Conservation (phyloP, 2,329 filamentous ascomycete genomes). For the Monilinia laxa region DNA sequence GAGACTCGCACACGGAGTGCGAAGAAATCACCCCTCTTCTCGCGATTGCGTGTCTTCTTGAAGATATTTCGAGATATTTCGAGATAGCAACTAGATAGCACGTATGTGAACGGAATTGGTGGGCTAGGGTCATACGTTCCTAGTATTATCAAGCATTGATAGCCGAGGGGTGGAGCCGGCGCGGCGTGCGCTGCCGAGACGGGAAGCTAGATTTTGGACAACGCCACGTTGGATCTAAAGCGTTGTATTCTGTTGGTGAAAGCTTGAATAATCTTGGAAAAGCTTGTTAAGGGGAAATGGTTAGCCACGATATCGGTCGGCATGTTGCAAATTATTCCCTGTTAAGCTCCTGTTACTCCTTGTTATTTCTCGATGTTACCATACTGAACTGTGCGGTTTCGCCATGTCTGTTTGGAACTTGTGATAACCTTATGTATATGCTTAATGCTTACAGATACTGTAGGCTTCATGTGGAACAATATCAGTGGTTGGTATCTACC, state of each 20-base stretch:
- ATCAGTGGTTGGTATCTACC: not conserved
- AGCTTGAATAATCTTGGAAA: not conserved
- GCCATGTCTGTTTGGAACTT: not conserved
- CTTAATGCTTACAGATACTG: not conserved
- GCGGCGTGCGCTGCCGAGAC: conserved; percentile 18
- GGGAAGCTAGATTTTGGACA: conserved; percentile 13
- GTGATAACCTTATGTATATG: not conserved
- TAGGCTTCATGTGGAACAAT: conserved; percentile 1
- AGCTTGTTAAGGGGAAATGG: not conserved
- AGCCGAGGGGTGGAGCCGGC: conserved; percentile 17
- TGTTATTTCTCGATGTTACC: not conserved
- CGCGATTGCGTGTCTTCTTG: not conserved
- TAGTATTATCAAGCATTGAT: not conserved
- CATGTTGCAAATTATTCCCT: not conserved
- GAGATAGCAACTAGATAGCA: conserved; percentile 6
- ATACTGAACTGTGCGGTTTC: not conserved
- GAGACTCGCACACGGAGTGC: not conserved
- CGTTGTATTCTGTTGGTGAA: not conserved
- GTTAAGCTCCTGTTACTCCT: not conserved
- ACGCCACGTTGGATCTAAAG: not conserved
- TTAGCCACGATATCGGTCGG: not conserved
- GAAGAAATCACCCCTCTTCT: not conserved
- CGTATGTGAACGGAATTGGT: not conserved
- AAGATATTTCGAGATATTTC: conserved; percentile 16
- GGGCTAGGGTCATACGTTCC: not conserved